Base-by-base conservation (phyloP, 1,139 yeast genomes). In the Suhomyces chickasaworum region DNA sequence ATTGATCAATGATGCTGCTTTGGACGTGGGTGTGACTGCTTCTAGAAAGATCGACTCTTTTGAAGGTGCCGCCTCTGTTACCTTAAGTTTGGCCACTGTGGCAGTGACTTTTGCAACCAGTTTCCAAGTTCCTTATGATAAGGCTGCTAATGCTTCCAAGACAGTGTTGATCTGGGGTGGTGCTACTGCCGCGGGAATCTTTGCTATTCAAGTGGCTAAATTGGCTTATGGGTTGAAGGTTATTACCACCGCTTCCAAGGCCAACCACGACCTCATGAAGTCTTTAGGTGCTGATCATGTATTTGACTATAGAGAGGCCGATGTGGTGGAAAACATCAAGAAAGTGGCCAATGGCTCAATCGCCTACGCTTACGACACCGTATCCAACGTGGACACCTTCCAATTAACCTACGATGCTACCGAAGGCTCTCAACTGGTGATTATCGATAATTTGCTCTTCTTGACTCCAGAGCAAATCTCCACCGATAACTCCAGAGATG, bases 11-110 rank as follows among this genome's bases (percentile, higher is more conserved):
- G 27, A 47, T 22, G 41, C 52, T 9, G 44, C 47, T 1, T 53
- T 60, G 31, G 42, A 57, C 7, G 53, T 48, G n/a, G 68, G 64
- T 1, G 41, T 42, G 20, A 37, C 45, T 37, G 38, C 45, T 7
- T 13, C 45, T 25, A 77, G 77, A 3, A 53, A 58, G 0, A 66
- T 82, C 30, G 62, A 64, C 46, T 66, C 84, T 6, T 81, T 72
- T 53, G 89, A 83, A 64, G 83, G 77, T 42, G 89, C 89, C 21
- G 84, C 86, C 3, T 66, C 85, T 15, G 57, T 81, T 17, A 77
- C 85, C 12, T 68, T 83, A 42, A 76, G 82, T 20, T 57, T 80
- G 37, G 59, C 58, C 31, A 81, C 86, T 8, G 75, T 81, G 20
- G 79, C 70, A 49, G 23, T 61, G 44, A 59, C 69, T 15, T 66